Base-by-base conservation (phyloP, 768 basidiomycete species). In the Mycena capillaripes region DNA sequence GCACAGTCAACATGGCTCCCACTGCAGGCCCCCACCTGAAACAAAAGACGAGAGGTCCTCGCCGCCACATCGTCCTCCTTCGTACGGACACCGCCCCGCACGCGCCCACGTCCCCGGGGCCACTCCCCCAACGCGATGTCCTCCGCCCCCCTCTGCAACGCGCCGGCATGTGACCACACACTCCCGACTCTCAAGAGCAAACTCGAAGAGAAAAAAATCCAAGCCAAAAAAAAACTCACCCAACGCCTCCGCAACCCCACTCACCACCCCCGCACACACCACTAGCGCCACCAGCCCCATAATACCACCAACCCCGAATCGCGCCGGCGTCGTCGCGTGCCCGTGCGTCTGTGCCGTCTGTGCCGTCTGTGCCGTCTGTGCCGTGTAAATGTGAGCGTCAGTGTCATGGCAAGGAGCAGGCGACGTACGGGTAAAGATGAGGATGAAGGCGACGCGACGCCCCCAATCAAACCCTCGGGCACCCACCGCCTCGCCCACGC, bases 221-320 rank as follows among this genome's bases (percentile, higher is more conserved):
- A 1, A 70, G 66, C 57, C 50, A 42, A 65, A 69, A 69, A 64
- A 55, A 38, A 60, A 86, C 91, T 71, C 78, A 96, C 96, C 96
- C 19, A 97, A 82, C 0, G 96, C 96, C 81, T 97, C 97, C n/a
- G 94, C 92, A 27, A 96, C 85, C 21, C 94, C 96, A 25, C 94
- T 92, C 16, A 96, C 91, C 36, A 96, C 70, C 1, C 96, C 97
- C 16, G 94, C 87, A 3, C 92, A 86, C 10, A 90, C 74, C 17
- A 91, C 89, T 30, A 94, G 83, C 19, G 86, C 82, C 53, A 85
- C 79, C 57, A 95, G 79, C 0, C 93, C 92, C 0, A 84, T 17
- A 83, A 86, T 73, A 74, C 92, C 81, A 53, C 85, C 77, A 46
- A 81, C 71, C 3, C 65, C 71, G 30, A 71, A 71, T 25, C 71